Base-by-base conservation (phyloP, 306 rosid genomes). In the Trichosanthes cucumerina region DNA sequence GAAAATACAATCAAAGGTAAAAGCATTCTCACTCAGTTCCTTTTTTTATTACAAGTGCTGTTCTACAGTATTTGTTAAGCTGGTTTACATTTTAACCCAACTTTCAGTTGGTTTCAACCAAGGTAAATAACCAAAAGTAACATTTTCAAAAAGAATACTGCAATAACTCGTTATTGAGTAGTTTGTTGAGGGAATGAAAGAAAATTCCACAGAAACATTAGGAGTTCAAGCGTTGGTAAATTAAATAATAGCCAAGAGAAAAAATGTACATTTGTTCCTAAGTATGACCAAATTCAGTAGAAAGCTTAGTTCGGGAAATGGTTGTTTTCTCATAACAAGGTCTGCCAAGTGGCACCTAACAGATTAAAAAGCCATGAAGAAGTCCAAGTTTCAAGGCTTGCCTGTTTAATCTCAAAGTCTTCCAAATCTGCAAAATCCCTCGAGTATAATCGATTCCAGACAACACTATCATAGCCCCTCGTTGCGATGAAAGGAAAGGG, bases 401-500 rank as follows among this genome's bases (percentile, higher is more conserved):
- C 99, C 97, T 90, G 90, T 44, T 87, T 83, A 80, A 79, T 74
- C 77, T 89, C 91, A 81, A 79, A 91, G 63, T 88, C 96, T 58
- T 83, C 81, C 75, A 86, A 80, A 49, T 89, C 93, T 11, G 87
- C 80, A 23, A 82, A 7, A 76, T 95, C 99, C 76, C 96, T 91
- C 0, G 99, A 95, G 88, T 91, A 92, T 73, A 95, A 85, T 62
- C 97, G 97, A 70, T 92, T 95, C 97, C 99, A 95, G 77, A 95
- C 99, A 54, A 95, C 91, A 26, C 99, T 91, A 73, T 95, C 97
- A 78, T 91, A 92, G 52, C 99, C 99, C 81, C 89, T 88, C 7
- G 97, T 91, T 49, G 99, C 99, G 26, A 92, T 86, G 80, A 92
- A 92, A 84, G 97, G 99, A 12, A 86, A 64, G 68, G 83, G 79